Percentiles rank a stretch among this genome's conserved stretches.
Conservation (phyloP, 768 basidiomycete species). For the Pleurotus salmoneostramineus region DNA sequence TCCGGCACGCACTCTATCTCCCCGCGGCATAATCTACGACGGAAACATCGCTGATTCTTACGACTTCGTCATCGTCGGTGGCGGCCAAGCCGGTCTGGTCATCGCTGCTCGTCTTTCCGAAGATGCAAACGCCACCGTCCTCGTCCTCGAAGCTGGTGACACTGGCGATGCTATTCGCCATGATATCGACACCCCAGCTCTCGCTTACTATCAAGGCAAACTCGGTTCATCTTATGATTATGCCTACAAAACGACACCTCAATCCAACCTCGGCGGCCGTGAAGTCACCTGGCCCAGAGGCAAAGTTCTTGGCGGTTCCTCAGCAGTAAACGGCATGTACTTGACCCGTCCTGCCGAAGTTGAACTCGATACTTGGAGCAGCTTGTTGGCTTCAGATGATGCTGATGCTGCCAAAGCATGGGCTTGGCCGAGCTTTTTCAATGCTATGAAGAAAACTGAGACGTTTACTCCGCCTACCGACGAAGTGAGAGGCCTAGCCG, state of each 20-base stretch:
- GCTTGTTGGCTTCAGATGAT: constrained; percentile 23
- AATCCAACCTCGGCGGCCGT: background rate
- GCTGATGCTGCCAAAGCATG: constrained; percentile 34
- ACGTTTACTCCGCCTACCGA: constrained; percentile 49
- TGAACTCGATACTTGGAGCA: constrained; percentile 41
- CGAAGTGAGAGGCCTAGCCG: constrained; percentile 32
- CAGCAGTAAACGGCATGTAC: constrained; percentile 45
- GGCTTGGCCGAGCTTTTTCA: constrained; percentile 32
- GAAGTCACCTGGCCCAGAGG: constrained; percentile 24
- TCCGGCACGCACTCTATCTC: constrained; percentile 9
- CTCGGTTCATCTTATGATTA: constrained; percentile 32
- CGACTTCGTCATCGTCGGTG: constrained; percentile 47
- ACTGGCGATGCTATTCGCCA: constrained; percentile 38
- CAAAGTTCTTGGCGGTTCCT: constrained; percentile 41
- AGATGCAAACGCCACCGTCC: constrained; percentile 34
- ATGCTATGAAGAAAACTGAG: constrained; percentile 47
- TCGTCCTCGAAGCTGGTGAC: constrained; percentile 49
- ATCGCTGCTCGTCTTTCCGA: constrained; percentile 46
- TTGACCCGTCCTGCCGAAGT: constrained; percentile 40
- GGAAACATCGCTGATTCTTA: constrained; percentile 36
- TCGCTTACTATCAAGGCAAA: constrained; percentile 37
- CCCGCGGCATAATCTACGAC: constrained; percentile 35
- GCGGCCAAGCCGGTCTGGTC: constrained; percentile 38
- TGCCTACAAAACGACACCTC: constrained; percentile 16
- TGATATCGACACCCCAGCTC: constrained; percentile 35